Conservation (phyloP, 176 grass and related monocot genomes). For the Luzula sylvatica region DNA sequence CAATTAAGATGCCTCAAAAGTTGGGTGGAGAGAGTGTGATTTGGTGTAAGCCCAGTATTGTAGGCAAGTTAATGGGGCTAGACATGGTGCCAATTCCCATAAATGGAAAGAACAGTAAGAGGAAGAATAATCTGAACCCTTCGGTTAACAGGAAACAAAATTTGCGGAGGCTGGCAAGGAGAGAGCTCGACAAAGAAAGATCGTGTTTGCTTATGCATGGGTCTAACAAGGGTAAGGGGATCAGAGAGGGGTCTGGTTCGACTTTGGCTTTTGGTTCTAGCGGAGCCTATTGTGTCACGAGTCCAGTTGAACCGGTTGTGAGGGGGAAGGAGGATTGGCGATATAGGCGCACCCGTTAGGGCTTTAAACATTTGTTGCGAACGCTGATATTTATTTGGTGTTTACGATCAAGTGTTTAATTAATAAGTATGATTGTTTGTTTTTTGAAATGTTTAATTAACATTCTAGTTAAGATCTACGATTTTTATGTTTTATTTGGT, state of each 20-base stretch:
- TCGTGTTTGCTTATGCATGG: constrained; percentile 54
- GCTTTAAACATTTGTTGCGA: neutral
- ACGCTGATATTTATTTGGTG: neutral
- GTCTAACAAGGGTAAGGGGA: constrained; percentile 6
- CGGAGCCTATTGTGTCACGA: constrained; percentile 11
- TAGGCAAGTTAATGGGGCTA: constrained; percentile 84
- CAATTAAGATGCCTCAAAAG: constrained; percentile 43
- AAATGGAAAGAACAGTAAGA: constrained; percentile 15
- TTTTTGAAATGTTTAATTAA: neutral
- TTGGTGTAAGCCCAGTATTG: constrained; percentile 86
- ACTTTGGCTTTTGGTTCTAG: neutral
- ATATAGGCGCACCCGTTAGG: neutral
- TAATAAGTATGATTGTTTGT: neutral
- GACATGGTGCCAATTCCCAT: constrained; percentile 59
- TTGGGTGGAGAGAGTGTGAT: constrained; percentile 70
- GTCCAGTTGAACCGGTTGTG: neutral
- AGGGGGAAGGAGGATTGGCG: neutral
- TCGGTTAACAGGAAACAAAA: constrained; percentile 37
- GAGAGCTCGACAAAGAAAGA: constrained; percentile 62
- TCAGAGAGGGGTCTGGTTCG: neutral
- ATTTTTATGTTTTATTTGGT: too few relatives aligned
- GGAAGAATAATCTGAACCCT: constrained; percentile 7
- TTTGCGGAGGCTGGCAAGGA: constrained; percentile 25
- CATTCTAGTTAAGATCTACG: too few relatives aligned
- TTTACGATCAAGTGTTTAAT: neutral